phyloP scores from a whole-genome alignment of 108 stramenopile genomes.

The Nannochloropsis gaditana region DNA sequence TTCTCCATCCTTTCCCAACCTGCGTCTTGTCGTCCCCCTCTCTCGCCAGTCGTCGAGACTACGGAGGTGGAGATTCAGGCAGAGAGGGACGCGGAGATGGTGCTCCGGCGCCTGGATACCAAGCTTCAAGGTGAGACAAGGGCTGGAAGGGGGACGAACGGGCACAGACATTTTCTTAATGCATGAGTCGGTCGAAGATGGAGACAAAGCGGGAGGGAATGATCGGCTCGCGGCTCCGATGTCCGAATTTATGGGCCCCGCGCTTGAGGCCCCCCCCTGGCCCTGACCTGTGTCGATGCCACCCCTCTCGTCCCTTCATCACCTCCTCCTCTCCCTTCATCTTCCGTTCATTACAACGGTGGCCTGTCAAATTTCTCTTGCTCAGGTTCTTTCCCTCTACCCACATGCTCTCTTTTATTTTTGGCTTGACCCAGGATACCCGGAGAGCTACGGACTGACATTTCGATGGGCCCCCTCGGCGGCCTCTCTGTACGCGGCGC shows the following conservation, averaged over 20 bases:
- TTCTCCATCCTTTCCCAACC: not conserved
- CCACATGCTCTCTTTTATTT: not conserved
- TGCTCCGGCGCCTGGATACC: not conserved
- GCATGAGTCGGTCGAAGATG: no score
- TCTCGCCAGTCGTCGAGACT: not conserved
- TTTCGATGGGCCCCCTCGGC: constrained; percentile 9
- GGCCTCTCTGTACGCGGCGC: not conserved
- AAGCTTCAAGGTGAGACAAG: not conserved
- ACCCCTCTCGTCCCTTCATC: not conserved
- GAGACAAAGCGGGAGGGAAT: no score
- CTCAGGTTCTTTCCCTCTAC: not conserved
- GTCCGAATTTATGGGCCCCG: no score
- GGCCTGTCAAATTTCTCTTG: no score
- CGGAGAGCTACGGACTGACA: not conserved
- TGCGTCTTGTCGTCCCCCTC: not conserved
- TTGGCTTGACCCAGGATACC: not conserved
- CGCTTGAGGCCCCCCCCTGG: no score
- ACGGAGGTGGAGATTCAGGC: not conserved
- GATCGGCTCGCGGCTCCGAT: no score
- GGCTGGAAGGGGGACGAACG: not conserved
- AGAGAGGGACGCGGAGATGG: not conserved
- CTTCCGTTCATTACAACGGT: no score
- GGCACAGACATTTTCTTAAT: no score
- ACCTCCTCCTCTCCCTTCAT: not conserved
- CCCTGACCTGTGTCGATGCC: not conserved